Base-by-base conservation (phyloP, 441 rosid genomes). In the Flueggea neowawraea region DNA sequence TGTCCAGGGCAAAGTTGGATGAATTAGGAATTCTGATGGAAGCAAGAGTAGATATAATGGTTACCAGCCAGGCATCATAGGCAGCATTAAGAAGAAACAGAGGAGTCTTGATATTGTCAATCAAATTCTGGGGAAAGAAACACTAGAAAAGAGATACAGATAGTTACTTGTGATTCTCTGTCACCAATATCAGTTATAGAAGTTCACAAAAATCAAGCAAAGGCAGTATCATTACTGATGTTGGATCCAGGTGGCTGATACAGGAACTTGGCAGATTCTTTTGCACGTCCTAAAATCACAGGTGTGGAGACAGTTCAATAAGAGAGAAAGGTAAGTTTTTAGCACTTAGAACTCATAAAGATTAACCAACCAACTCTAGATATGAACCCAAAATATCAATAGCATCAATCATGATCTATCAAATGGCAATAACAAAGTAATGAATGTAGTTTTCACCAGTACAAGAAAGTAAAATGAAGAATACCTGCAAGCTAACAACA, bases 1-100 rank as follows among this genome's bases (percentile, higher is more conserved):
- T 22, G 1, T 22, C 28, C 28, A 22, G 1, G 28, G 28, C 28
- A 22, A 22, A 22, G 28, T 22, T 22, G 28, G 28, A 22, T 22
- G 28, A 1, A 22, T 22, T 22, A 22, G 28, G 28, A 22, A 2
- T 22, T 22, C 28, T 22, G 28, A 22, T 22, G 28, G 28, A 22
- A 22, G 28, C 28, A 43, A 6, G 15, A 16, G 49, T 28, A 10
- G 15, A 39, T 47, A 68, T 57, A 28, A 54, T 22, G 4, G 55
- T 64, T 73, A 88, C 98, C 97, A 86, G 96, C 96, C 96, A 95
- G 10, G 87, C 63, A 73, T 86, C 99, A 52, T 84, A 91, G 0
- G 90, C 99, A 8, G 96, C 79, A 70, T 94, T 94, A 63, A 91
- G 88, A 65, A 94, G 69, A 74, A 89, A 94, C 14, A 94, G 48